Evolutionary conservation across 1,139 yeast species (phyloP).

Genomic region (Diutina neorugosa): DNA sequence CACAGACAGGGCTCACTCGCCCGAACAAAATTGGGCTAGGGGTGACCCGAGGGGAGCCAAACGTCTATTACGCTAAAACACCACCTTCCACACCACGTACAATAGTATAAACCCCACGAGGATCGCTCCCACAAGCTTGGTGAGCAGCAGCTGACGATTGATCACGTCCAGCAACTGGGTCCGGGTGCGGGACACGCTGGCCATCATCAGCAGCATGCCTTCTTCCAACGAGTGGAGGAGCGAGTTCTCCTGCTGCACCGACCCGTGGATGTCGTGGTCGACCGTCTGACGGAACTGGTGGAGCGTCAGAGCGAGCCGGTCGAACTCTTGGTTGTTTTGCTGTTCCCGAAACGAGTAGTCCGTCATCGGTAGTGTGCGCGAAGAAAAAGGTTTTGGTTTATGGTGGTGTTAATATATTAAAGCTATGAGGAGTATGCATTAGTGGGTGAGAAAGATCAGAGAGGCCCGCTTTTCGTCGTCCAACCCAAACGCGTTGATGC

Average conservation of each 20-base stretch:
- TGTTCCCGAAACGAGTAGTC: constrained; percentile 20
- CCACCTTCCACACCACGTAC: constrained; percentile 9
- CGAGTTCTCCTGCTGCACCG: constrained; percentile 23
- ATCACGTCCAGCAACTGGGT: constrained; percentile 22
- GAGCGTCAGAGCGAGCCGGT: constrained; percentile 32
- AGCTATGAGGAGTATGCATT: neutral
- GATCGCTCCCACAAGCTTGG: constrained; percentile 18
- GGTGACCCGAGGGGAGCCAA: neutral
- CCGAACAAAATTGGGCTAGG: neutral
- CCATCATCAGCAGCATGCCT: neutral
- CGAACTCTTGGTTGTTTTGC: constrained; percentile 33
- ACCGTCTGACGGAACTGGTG: constrained; percentile 34
- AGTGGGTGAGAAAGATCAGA: neutral
- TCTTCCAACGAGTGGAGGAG: constrained; percentile 1
- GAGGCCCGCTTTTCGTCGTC: constrained; percentile 3
- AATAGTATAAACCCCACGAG: constrained; percentile 8
- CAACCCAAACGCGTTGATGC: neutral
- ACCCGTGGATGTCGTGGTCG: constrained; percentile 31
- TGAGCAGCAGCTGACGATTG: constrained; percentile 32
- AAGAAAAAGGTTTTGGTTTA: too few species aligned
- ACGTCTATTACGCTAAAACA: neutral
- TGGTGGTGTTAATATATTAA: too few species aligned
- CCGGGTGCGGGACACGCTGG: neutral
- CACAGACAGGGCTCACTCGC: neutral
- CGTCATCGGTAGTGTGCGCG: neutral